Conservation (phyloP, 2,329 filamentous ascomycete species). For the Corniculantispora saksenae region DNA sequence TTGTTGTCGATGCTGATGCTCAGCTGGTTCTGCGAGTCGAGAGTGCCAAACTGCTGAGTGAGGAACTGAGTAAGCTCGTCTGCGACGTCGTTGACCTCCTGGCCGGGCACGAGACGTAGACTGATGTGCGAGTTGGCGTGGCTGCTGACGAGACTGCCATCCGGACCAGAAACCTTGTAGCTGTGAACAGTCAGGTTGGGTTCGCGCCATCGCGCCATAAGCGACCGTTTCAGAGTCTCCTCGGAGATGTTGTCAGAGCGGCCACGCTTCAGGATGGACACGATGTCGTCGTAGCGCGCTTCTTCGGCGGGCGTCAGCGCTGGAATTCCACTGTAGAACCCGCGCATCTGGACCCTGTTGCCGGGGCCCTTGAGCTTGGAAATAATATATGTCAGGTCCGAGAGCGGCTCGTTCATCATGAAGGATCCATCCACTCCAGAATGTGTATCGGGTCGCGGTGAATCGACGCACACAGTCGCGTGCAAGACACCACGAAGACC, state of each 20-base stretch:
- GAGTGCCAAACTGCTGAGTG: slow-evolving; percentile 66
- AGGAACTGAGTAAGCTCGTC: slow-evolving; percentile 68
- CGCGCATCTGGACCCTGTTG: slow-evolving; percentile 81
- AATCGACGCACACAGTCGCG: slow-evolving; percentile 85
- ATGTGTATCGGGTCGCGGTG: slow-evolving; percentile 83
- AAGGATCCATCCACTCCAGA: slow-evolving; percentile 95
- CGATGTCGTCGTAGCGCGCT: slow-evolving; percentile 80
- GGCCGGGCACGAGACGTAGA: slow-evolving; percentile 88
- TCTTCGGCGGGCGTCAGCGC: slow-evolving; percentile 75
- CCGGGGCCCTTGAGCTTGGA: slow-evolving; percentile 78
- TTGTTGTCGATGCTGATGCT: slow-evolving; percentile 85
- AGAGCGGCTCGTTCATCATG: slow-evolving; percentile 85
- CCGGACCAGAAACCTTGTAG: slow-evolving; percentile 89
- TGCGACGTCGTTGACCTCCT: slow-evolving; percentile 79
- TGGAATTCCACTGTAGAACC: slow-evolving; percentile 84
- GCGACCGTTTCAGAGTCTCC: slow-evolving; percentile 73
- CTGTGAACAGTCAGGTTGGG: slow-evolving; percentile 92
- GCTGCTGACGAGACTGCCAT: slow-evolving; percentile 87
- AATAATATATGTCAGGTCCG: slow-evolving; percentile 83
- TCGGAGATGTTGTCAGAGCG: slow-evolving; percentile 63
- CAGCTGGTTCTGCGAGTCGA: slow-evolving; percentile 80
- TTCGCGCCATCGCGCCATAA: slow-evolving; percentile 95
- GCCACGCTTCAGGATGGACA: slow-evolving; percentile 70
- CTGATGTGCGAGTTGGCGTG: slow-evolving; percentile 87
- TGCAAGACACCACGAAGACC: slow-evolving; percentile 92